Conservation (phyloP, 352 stramenopile species). For the Globisporangium cylindrosporum region DNA sequence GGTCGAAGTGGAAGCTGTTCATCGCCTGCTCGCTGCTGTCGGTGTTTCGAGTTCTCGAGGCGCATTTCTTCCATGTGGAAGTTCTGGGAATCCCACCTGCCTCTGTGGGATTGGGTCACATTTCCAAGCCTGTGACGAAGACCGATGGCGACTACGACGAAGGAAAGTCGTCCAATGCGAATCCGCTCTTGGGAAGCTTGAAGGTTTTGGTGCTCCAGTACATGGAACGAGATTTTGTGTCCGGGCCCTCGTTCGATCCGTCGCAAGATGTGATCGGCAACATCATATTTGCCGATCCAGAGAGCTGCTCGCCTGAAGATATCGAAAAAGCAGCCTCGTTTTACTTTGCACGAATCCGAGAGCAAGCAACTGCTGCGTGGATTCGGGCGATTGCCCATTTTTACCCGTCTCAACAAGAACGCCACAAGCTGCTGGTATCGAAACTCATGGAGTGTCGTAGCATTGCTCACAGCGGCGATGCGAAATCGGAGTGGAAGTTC, state of each 20-base stretch:
- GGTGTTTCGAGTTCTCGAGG: conserved; percentile 69
- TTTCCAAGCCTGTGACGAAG: conserved; percentile 21
- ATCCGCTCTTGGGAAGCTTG: conserved; percentile 70
- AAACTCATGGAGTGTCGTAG: conserved; percentile 60
- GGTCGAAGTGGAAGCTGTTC: conserved; percentile 66
- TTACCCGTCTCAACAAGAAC: conserved; percentile 58
- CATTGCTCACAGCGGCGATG: conserved; percentile 24
- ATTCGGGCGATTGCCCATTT: conserved; percentile 73
- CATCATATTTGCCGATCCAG: conserved; percentile 39
- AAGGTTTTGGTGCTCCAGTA: conserved; percentile 63
- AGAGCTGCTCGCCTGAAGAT: conserved; percentile 31
- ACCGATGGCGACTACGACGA: conserved; percentile 21
- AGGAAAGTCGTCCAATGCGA: conserved; percentile 25
- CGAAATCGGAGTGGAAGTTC: conserved; percentile 52
- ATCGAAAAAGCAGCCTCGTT: conserved; percentile 41
- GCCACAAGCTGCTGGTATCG: conserved; percentile 49
- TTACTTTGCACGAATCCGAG: conserved; percentile 53
- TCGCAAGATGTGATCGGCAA: conserved; percentile 33
- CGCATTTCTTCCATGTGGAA: conserved; percentile 85
- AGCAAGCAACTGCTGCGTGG: conserved; percentile 73
- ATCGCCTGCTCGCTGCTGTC: conserved; percentile 55
- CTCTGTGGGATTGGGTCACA: conserved; percentile 81
- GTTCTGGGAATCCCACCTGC: conserved; percentile 70
- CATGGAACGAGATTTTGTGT: conserved; percentile 25
- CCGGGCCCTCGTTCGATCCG: conserved; percentile 11